Base-by-base conservation (phyloP, 768 basidiomycete genomes). In the Pisolithus orientalis region DNA sequence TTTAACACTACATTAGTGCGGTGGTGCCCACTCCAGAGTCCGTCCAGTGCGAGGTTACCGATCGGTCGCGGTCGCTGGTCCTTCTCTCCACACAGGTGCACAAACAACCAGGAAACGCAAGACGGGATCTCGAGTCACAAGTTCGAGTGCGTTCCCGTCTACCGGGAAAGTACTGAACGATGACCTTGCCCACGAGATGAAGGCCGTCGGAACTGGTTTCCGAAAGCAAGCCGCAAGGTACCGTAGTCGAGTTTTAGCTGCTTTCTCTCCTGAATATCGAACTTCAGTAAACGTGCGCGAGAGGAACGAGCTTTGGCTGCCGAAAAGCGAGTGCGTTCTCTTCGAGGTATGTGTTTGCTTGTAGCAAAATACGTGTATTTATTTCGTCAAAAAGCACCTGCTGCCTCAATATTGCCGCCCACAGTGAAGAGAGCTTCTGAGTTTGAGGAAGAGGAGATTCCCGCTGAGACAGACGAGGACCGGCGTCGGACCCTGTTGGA, bases 281-380 rank as follows among this genome's bases (percentile, higher is more conserved):
- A 42, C 10, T 49, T 38, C 61, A 93, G 90, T 64, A 89, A 89
- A 64, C 77, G 85, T 31, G 90, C 88, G 13, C 72, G 89, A 53
- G 88, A 89, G 57, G 87, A 89, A 62, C 77, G 89, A 51, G 89
- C 87, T 1, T 57, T 82, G 34, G 90, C 89, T n/a, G 80, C 79
- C 6, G 87, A 92, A 66, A 73, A 70, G 21, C 76, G 90, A 32
- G 48, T 87, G 11, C 67, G 66, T 46, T 72, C 74, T 8, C 60
- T 83, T 44, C 74, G 77, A 64, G 64, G 62, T 38, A 48, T 63
- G 44, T 42, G 53, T 61, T 59, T 57, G 71, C 70, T 51, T 4
- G n/a, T 31, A 52, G 62, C 54, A 40, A 47, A 39, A 5, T n/a
- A 40, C 39, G 16, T 51, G 59, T 34, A 44, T 55, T 39, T 57